Evolutionary conservation across 2,329 filamentous ascomycete species (phyloP).

Genomic region (Pseudopithomyces maydicus): DNA sequence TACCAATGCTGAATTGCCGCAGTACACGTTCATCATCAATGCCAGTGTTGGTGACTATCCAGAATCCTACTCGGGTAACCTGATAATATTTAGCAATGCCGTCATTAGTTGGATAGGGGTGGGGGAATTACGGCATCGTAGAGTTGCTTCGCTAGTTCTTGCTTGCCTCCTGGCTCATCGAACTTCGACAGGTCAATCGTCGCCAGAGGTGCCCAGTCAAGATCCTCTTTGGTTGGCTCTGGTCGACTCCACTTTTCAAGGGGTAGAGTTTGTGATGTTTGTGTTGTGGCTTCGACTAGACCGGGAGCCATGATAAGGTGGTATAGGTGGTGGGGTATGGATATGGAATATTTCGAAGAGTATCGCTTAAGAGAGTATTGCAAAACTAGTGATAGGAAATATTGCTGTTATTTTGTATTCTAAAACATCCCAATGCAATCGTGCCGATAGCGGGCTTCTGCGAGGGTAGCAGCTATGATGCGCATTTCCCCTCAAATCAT

Average conservation of each 20-base stretch:
- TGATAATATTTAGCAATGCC: not conserved
- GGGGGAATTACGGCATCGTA: constrained; percentile 13
- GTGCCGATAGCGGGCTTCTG: not conserved
- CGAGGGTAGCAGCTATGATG: constrained; percentile 10
- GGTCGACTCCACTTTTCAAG: constrained; percentile 25
- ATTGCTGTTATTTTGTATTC: not conserved
- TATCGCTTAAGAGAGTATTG: no score
- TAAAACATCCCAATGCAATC: not conserved
- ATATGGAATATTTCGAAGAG: not conserved
- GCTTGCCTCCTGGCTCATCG: constrained; percentile 20
- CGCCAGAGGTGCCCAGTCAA: constrained; percentile 28
- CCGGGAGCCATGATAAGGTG: constrained; percentile 21
- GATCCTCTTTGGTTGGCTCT: constrained; percentile 21
- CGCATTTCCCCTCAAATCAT: constrained; percentile 16
- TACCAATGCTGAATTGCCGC: constrained; percentile 8
- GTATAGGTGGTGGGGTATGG: no score
- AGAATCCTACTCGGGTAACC: constrained; percentile 14
- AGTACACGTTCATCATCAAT: constrained; percentile 18
- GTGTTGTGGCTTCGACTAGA: constrained; percentile 12
- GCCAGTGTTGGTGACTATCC: constrained; percentile 14
- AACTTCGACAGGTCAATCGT: constrained; percentile 20
- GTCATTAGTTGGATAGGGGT: not conserved
- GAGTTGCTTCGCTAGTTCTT: constrained; percentile 18
- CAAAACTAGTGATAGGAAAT: no score
- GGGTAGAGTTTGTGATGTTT: constrained; percentile 10